Conservation (phyloP, 78 protist species). For the Blattamonas nauphoetae region DNA sequence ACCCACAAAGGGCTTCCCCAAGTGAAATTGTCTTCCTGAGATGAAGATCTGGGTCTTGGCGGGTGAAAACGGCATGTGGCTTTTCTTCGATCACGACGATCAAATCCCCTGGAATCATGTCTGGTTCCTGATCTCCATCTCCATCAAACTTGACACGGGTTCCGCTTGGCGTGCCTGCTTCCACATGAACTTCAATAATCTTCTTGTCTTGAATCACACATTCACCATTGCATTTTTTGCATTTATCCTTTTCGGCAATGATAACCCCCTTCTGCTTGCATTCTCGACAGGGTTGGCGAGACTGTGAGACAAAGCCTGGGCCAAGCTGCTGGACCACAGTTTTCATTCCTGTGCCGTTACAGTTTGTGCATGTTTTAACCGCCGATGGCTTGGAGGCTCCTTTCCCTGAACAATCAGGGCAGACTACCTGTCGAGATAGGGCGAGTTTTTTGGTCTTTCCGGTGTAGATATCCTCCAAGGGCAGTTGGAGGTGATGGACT, state of each 20-base stretch:
- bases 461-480: slow-evolving; percentile 86
- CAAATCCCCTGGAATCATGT: slow-evolving; percentile 80
- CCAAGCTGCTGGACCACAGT: slow-evolving; percentile 63
- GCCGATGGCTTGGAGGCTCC: slow-evolving; percentile 45
- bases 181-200: slow-evolving; percentile 74
- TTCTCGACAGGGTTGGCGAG: slow-evolving; percentile 48
- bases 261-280: slow-evolving; percentile 75
- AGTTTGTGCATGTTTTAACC: slow-evolving; percentile 44
- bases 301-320: slow-evolving; percentile 80
- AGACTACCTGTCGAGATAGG: slow-evolving; percentile 56
- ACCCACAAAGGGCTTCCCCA: slow-evolving; percentile 83
- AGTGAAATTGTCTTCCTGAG: slow-evolving; percentile 47
- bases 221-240: slow-evolving; percentile 69
- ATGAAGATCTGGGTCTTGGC: slow-evolving; percentile 73
- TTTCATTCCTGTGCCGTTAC: slow-evolving; percentile 67
- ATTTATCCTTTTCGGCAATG: slow-evolving; percentile 56
- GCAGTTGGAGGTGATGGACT: slow-evolving; percentile 44
- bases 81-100: slow-evolving; percentile 69
- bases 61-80: slow-evolving; percentile 65
- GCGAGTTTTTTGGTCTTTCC: slow-evolving; percentile 75
- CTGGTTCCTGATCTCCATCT: slow-evolving; percentile 84
- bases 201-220: slow-evolving; percentile 19
- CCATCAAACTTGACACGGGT: slow-evolving; percentile 75
- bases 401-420: slow-evolving; percentile 65
- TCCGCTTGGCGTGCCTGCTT: slow-evolving; percentile 76